phyloP scores from a whole-genome alignment of 2,329 filamentous ascomycete genomes.

The Penicillium sp. region DNA sequence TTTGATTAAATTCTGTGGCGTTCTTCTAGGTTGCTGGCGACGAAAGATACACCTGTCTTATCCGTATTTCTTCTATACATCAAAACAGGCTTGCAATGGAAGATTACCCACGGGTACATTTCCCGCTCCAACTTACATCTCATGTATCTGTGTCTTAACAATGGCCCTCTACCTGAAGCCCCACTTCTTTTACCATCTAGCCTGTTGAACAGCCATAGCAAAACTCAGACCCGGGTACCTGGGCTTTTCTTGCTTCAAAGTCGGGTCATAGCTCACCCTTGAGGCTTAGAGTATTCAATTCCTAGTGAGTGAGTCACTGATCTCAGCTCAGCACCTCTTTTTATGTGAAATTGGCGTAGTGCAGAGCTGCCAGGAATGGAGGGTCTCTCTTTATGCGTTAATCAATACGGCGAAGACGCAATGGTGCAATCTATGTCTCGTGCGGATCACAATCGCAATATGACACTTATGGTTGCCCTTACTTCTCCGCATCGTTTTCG shows the following conservation, averaged over 20 bases:
- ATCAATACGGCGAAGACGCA: not conserved
- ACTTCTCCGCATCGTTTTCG: not conserved
- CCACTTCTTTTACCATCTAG: not conserved
- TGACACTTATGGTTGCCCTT: not conserved
- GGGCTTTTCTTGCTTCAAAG: not conserved
- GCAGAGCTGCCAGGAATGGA: not conserved
- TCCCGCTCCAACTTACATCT: not conserved
- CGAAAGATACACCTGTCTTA: conserved; percentile 20
- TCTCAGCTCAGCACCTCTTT: not conserved
- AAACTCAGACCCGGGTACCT: not conserved
- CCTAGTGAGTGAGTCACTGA: not conserved
- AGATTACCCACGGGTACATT: not conserved
- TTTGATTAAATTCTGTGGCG: conserved; percentile 32
- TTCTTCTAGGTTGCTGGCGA: conserved; percentile 10
- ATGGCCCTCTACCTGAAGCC: not conserved
- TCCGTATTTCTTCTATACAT: conserved; percentile 20
- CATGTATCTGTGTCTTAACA: not conserved
- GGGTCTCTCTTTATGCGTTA: not conserved
- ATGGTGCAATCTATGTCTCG: not conserved
- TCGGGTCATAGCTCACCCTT: not conserved
- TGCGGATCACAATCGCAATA: not conserved
- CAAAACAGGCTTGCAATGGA: conserved; percentile 24
- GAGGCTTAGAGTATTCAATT: not conserved
- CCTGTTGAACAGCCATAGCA: not conserved
- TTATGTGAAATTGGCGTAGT: not conserved